Evolutionary conservation across 208 protist species (phyloP).

Genomic region (Herpetomonas tarakana): DNA sequence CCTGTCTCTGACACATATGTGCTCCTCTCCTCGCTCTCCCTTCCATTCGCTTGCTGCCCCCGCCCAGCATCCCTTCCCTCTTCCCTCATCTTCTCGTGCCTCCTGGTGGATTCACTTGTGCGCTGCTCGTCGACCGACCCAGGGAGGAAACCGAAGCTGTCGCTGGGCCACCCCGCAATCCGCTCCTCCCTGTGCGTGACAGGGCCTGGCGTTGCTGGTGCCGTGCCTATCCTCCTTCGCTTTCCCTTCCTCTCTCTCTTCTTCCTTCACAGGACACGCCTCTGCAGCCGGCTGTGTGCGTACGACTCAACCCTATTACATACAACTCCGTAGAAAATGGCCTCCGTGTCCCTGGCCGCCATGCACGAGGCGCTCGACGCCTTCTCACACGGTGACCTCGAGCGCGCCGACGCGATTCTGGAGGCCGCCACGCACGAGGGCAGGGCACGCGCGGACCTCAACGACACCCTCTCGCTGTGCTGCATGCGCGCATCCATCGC

Average conservation of each 20-base stretch:
- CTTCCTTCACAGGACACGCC: background rate
- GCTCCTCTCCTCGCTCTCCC: too few relatives aligned
- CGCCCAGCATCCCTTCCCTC: too few relatives aligned
- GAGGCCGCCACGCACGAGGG: conserved; percentile 27
- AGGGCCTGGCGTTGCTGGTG: too few relatives aligned
- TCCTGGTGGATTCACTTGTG: too few relatives aligned
- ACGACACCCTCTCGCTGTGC: conserved; percentile 51
- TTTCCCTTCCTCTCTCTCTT: conserved; percentile 4
- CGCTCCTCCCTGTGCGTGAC: too few relatives aligned
- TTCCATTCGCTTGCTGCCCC: too few relatives aligned
- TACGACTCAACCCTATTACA: background rate
- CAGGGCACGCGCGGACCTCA: conserved; percentile 17
- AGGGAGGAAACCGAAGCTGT: too few relatives aligned
- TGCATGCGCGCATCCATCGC: conserved; percentile 73
- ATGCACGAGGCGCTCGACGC: conserved; percentile 46
- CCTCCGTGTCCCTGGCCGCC: conserved; percentile 10
- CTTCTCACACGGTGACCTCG: conserved; percentile 55
- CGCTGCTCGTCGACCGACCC: too few relatives aligned
- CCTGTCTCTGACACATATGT: too few relatives aligned
- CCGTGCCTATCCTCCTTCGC: background rate
- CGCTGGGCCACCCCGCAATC: too few relatives aligned
- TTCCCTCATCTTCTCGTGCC: too few relatives aligned
- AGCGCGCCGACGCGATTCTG: conserved; percentile 39
- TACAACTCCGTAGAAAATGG: too few relatives aligned
- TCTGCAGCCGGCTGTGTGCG: background rate